Base-by-base conservation (phyloP, 257 asterid genomes). In the Rauvolfia tetraphylla region DNA sequence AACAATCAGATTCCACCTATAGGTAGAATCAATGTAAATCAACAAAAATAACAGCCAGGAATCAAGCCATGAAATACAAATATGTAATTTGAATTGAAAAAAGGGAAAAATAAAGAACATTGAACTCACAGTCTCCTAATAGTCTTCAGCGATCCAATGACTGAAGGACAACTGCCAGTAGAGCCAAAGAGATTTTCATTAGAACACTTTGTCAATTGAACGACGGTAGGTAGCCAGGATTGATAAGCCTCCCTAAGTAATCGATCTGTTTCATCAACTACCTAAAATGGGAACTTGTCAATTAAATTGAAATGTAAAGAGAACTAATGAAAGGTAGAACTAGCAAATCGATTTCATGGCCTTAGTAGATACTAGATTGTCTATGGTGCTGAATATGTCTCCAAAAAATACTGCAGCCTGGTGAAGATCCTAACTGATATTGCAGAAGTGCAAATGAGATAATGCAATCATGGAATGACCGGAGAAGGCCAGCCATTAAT, bases 201-300 rank as follows among this genome's bases (percentile, higher is more conserved):
- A 18, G 68, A 41, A 80, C 89, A 76, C 76, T 79, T 75, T 5
- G 92, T 87, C 78, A 83, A 75, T 78, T 88, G 85, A 73, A 94
- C 90, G 61, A 92, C 97, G 36, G 90, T 89, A 68, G 98, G 97
- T 75, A 94, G 87, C 97, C 97, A 94, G 18, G 96, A 94, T 68
- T 94, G 98, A 81, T 94, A 92, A 3, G 96, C 89, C 85, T 94
- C 97, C 85, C 97, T 86, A 59, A 94, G 91, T 84, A 94, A 81
- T 71, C 97, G 87, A 82, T 94, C 98, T 68, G 97, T 89, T 85
- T 94, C 98, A 39, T 94, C 98, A 46, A 94, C 95, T 68, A 94
- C 97, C 97, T 94, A 85, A 79, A 68, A 79, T 4, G 75, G 74
- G 38, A 79, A 39, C 78, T 61, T 42, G 78, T 42, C 65, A 74